Base-by-base conservation (phyloP, 345 rosid genomes). In the Trapa bicornis region DNA sequence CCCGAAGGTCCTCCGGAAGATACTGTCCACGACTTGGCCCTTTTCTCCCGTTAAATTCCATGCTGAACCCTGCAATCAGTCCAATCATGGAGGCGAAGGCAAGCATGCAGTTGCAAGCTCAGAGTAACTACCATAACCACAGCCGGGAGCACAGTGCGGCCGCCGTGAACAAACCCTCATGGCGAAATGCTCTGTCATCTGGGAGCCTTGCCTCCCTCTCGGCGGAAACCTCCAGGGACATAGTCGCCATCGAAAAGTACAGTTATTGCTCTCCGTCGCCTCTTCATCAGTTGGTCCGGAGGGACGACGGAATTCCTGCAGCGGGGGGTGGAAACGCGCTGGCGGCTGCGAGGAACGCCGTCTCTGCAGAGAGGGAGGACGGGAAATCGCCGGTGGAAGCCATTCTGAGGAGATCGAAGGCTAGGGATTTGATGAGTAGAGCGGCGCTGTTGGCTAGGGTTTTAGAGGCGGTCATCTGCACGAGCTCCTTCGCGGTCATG, bases 401-500 rank as follows among this genome's bases (percentile, higher is more conserved):
- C 72, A 57, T 48, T 15, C 52, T 68, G 67, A 82, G 76, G 79
- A 73, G 82, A 70, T 69, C 86, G 64, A 77, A 66, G 68, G 39
- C 74, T 35, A 82, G 67, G 65, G 85, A 78, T 14, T 63, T 42
- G 73, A 48, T 80, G 76, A 76, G 67, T 56, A 35, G 81, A 15
- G 83, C 79, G 47, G 84, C 83, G 47, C 43, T 91, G 72, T 92
- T 86, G 72, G 83, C 86, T 74, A 82, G 97, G 72, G 52, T 94
- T 60, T 77, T 79, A 69, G 85, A 87, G 74, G 74, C 85, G n/a
- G 75, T 83, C 58, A 75, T 91, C 72, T 85, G 99, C 65, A 72
- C 91, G 86, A 87, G 91, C 64, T 94, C 99, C 64, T 91, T 94
- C 71, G 85, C 97, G 6, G 88, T 94, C 39, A 89, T 94, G 97